These are phyloP conservation scores for Clarireedia paspali DNA, from an alignment of 2,329 filamentous ascomycete genomes.

Conservation along the genomic window DNA sequence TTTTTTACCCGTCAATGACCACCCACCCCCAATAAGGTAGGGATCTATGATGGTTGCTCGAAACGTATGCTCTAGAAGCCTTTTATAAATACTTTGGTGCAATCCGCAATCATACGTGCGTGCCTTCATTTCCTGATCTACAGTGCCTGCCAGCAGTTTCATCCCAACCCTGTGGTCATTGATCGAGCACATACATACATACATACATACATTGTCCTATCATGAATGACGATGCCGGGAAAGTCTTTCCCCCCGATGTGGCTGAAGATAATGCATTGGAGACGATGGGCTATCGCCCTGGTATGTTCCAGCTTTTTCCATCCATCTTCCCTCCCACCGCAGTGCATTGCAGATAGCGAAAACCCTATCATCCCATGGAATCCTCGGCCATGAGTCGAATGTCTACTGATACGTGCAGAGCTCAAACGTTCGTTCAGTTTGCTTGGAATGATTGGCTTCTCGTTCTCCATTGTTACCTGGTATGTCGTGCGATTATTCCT, in stretches of 20 bases:
- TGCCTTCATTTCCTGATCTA: not conserved
- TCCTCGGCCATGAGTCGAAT: not conserved
- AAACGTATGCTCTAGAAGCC: not conserved
- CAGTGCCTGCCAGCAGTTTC: not conserved
- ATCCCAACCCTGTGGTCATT: not conserved
- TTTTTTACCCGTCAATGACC: conserved; percentile 4
- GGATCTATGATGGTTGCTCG: not conserved
- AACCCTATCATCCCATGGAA: not conserved
- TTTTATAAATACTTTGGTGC: conserved; percentile 8
- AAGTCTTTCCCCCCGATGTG: conserved; percentile 11
- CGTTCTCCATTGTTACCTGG: conserved; percentile 50
- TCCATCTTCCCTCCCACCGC: not conserved
- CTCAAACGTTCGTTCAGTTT: conserved; percentile 48
- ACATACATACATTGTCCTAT: not conserved
- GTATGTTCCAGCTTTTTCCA: conserved; percentile 10
- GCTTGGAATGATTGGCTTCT: conserved; percentile 51
- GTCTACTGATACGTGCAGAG: conserved; percentile 31
- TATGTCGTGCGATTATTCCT: conserved; percentile 19
- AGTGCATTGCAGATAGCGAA: not conserved
- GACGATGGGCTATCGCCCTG: conserved; percentile 21
- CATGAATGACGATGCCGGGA: conserved; percentile 9
- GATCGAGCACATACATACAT: not conserved
- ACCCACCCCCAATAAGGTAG: conserved; percentile 7
- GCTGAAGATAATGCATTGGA: conserved; percentile 18
- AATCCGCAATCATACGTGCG: conserved; percentile 5